phyloP scores from a whole-genome alignment of 2,329 filamentous ascomycete species.

The Aureobasidium sp. region DNA sequence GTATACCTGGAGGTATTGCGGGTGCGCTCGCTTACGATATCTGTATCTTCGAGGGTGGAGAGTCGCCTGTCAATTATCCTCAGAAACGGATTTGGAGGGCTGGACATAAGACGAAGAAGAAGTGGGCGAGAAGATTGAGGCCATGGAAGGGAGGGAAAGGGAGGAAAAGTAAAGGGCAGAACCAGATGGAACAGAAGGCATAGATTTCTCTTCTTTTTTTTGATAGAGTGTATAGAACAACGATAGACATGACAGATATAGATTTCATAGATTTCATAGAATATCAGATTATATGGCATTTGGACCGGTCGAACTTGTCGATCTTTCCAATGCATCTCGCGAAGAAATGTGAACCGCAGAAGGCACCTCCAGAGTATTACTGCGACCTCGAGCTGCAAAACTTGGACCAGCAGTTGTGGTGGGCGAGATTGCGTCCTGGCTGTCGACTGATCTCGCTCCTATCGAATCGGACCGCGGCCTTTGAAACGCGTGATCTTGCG shows the following conservation, averaged over 20 bases:
- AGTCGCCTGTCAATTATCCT: slow-evolving; percentile 45
- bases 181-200: not conserved
- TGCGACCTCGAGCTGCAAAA: slow-evolving; percentile 7
- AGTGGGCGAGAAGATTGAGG: not conserved
- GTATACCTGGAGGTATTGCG: slow-evolving; percentile 34
- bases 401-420: not conserved
- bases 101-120: slow-evolving; percentile 11
- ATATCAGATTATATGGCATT: not conserved
- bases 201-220: no score
- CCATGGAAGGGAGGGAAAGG: not conserved
- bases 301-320: not conserved
- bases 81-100: slow-evolving; percentile 16
- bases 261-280: no score
- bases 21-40: slow-evolving; percentile 41
- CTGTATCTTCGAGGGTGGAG: slow-evolving; percentile 40
- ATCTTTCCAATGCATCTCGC: not conserved
- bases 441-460: slow-evolving; percentile 7
- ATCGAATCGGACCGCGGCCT: slow-evolving; percentile 11
- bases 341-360: not conserved
- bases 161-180: not conserved
- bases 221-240: not conserved
- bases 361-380: slow-evolving; percentile 19
- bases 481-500: not conserved
- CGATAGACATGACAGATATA: no score
- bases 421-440: slow-evolving; percentile 9